Evolutionary conservation across 345 rosid species (phyloP).

Genomic region (Cardamine resedifolia): DNA sequence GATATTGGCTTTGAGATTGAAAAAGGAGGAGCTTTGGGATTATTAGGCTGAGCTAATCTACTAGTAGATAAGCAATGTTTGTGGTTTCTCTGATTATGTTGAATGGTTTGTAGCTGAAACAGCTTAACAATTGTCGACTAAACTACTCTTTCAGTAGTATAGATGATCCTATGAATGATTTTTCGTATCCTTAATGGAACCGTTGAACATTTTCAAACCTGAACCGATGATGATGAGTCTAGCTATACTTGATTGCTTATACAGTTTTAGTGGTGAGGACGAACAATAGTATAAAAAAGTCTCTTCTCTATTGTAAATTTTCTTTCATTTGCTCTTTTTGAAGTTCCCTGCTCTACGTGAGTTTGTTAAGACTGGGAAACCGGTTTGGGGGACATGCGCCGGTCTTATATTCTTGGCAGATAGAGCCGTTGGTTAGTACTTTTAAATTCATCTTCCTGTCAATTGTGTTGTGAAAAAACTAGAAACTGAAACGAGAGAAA

Average conservation of each 20-base stretch:
- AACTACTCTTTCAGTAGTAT: neutral
- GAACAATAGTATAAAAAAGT: neutral
- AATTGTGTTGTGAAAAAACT: neutral
- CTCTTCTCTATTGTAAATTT: conserved; percentile 16
- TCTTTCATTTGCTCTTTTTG: conserved; percentile 14
- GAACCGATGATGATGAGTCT: too few species aligned
- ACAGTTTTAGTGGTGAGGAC: neutral
- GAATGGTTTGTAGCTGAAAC: neutral
- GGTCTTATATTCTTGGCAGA: conserved; percentile 95
- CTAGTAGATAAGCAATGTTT: neutral
- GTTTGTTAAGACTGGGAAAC: conserved; percentile 83
- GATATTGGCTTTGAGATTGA: conserved; percentile 1
- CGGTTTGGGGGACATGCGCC: conserved; percentile 98
- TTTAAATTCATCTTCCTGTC: neutral
- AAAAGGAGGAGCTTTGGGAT: conserved; percentile 16
- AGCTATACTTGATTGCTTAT: neutral
- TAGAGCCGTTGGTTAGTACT: conserved; percentile 69
- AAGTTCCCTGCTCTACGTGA: conserved; percentile 94
- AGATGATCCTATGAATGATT: too few species aligned
- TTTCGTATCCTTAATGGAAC: too few species aligned
- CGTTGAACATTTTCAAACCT: too few species aligned
- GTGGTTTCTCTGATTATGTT: conserved; percentile 16
- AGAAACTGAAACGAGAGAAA: neutral
- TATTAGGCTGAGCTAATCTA: neutral
- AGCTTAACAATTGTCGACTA: neutral